These are phyloP conservation scores for Jackrogersella minutella DNA, from an alignment of 495 filamentous ascomycete genomes.

Conservation along the genomic window DNA sequence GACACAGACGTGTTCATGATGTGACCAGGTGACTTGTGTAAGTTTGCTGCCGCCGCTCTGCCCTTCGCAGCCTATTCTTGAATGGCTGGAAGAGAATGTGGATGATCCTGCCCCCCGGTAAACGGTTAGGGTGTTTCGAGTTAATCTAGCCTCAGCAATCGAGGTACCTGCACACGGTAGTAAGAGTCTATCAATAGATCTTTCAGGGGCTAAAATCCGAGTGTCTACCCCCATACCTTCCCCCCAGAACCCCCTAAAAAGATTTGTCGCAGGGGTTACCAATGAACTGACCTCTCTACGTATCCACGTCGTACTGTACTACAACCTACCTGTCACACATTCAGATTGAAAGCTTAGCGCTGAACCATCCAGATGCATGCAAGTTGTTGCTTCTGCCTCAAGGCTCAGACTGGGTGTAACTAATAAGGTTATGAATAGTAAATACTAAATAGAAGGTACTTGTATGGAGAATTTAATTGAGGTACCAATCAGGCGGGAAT, in stretches of 20 bases:
- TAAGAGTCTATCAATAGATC: slow-evolving; percentile 7
- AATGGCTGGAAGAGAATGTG: slow-evolving; percentile 11
- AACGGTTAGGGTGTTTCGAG: slow-evolving; percentile 37
- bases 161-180: slow-evolving; percentile 18
- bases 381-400: slow-evolving; percentile 24
- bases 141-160: slow-evolving; percentile 29
- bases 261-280: slow-evolving; percentile 11
- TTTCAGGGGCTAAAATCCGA: slow-evolving; percentile 8
- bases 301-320: slow-evolving; percentile 22
- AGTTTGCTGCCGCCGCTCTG: slow-evolving; percentile 5
- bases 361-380: slow-evolving; percentile 29
- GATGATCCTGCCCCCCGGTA: slow-evolving; percentile 30
- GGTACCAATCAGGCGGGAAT: background rate
- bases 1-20: background rate
- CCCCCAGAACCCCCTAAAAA: slow-evolving; percentile 13
- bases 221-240: background rate
- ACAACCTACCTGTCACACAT: slow-evolving; percentile 28
- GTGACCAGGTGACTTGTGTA: slow-evolving; percentile 10
- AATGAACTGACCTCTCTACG: slow-evolving; percentile 1
- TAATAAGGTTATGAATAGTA: slow-evolving; percentile 12
- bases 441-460: slow-evolving; percentile 9
- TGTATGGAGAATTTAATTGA: background rate
- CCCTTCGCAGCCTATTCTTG: slow-evolving; percentile 1
- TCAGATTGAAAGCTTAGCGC: slow-evolving; percentile 41
- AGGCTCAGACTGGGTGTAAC: slow-evolving; percentile 20